Conservation (phyloP, 768 basidiomycete genomes). For the Strobilomyces echinocephalus region DNA sequence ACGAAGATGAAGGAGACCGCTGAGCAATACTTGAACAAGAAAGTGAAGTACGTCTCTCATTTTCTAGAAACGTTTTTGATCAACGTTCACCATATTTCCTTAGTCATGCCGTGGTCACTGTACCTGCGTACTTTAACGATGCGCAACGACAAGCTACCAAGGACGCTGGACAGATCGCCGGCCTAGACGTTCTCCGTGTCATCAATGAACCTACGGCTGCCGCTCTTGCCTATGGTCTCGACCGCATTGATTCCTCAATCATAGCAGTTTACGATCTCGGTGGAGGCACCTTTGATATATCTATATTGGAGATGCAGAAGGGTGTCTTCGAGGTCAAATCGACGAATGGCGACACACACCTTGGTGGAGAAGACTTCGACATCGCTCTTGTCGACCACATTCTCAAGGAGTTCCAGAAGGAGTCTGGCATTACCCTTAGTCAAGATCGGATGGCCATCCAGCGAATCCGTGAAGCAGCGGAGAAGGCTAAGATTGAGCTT, state of each 20-base stretch:
- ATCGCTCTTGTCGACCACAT: constrained; percentile 83
- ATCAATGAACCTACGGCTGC: constrained; percentile 99
- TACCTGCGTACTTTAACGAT: constrained; percentile 99
- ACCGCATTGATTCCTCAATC: constrained; percentile 72
- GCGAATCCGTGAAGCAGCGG: constrained; percentile 97
- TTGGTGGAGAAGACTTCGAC: constrained; percentile 97
- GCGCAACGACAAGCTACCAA: constrained; percentile 99
- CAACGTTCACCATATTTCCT: not conserved
- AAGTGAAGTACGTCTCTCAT: constrained; percentile 69
- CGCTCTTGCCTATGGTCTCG: constrained; percentile 95
- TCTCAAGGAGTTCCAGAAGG: constrained; percentile 91
- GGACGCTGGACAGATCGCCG: constrained; percentile 95
- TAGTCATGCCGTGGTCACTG: constrained; percentile 88
- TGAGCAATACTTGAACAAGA: constrained; percentile 88
- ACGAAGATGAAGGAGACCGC: constrained; percentile 96
- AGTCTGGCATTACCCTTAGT: constrained; percentile 73
- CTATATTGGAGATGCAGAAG: constrained; percentile 98
- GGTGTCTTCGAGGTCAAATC: constrained; percentile 99
- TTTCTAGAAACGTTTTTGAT: not conserved
- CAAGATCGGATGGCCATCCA: constrained; percentile 95
- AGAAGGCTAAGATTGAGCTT: constrained; percentile 99
- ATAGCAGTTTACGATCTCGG: constrained; percentile 99
- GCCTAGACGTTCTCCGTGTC: constrained; percentile 94
- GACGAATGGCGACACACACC: constrained; percentile 97
- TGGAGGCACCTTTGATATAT: constrained; percentile 99